Base-by-base conservation (phyloP, 2,329 filamentous ascomycete genomes). In the Herpotrichia juniperi region DNA sequence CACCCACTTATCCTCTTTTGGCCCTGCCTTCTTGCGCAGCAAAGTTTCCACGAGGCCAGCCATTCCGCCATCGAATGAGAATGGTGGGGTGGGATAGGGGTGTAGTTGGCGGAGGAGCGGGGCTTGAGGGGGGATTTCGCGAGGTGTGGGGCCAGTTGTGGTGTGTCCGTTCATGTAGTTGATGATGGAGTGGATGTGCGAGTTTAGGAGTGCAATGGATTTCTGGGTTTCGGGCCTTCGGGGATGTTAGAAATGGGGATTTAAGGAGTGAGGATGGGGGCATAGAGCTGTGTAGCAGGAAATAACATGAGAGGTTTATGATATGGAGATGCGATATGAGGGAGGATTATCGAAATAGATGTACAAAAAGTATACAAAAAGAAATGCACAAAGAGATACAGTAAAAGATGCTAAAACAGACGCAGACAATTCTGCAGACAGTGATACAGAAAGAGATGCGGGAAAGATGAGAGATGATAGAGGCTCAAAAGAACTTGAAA, bases 1-100 rank as follows among this genome's bases (percentile, higher is more conserved):
- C 8, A 69, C 58, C 68, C 67, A 72, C 7, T 61, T 60, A 22
- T 69, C 62, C 26, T 69, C 68, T 16, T 58, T 56, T 3, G 64
- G 58, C 8, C 62, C 62, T 4, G 64, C 51, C 26, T 59, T 59
- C 50, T 71, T 72, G 4, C 67, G 59, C 1, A 71, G 46, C 17
- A 71, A 39, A 1, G 60, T 57, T 12, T 61, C 53, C 30, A 61
- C 57, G 19, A 72, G 53, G n/a, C 52, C 55, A 1, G 53, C 56
- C 25, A 62, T 54, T 7, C 37, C 37, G 11, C 14, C n/a, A 19
- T 50, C 58, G 30, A 61, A 58, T 1, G 64, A 61, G 31, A 61
- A 69, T 6, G 63, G 57, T 2, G 65, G 47, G 4, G 62, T 61
- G 2, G 67, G 67, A 39, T 64, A 69, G 1, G 64, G 57, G 25